Conservation (phyloP, 2,329 filamentous ascomycete species). For the Chaetomium olivaceum region DNA sequence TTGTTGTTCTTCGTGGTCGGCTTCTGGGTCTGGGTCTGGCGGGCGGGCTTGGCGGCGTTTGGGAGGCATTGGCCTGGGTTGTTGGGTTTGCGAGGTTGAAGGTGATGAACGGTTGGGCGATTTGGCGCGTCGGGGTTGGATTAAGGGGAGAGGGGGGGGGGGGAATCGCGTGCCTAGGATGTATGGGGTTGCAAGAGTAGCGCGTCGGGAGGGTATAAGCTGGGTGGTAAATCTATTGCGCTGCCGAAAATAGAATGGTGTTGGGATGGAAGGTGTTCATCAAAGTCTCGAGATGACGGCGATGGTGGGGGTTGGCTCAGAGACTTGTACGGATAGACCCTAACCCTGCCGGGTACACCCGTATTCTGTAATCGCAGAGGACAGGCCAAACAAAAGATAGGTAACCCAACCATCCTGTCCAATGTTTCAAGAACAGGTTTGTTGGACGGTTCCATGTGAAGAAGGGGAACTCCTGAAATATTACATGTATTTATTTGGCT, state of each 20-base stretch:
- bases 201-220: not conserved
- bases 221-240: not conserved
- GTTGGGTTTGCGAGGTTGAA: not conserved
- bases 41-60: conserved; percentile 10
- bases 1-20: not conserved
- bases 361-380: not conserved
- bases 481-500: not conserved
- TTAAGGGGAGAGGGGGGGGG: not conserved
- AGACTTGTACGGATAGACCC: not conserved
- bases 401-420: not conserved
- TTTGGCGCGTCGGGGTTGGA: not conserved
- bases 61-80: conserved; percentile 15
- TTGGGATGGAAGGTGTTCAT: not conserved
- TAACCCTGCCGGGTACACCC: not conserved
- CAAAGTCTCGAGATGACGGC: not conserved
- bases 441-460: not conserved
- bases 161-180: not conserved
- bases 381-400: too few relatives aligned
- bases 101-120: not conserved
- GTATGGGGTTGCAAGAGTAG: too few relatives aligned
- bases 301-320: not conserved
- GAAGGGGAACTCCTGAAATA: not conserved
- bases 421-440: not conserved
- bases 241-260: not conserved
- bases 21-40: not conserved